Evolutionary conservation across 2,329 filamentous ascomycete genomes (phyloP), one percentile per base, ranked within the genome.

Genomic region (Gliomastix tumulicola): DNA sequence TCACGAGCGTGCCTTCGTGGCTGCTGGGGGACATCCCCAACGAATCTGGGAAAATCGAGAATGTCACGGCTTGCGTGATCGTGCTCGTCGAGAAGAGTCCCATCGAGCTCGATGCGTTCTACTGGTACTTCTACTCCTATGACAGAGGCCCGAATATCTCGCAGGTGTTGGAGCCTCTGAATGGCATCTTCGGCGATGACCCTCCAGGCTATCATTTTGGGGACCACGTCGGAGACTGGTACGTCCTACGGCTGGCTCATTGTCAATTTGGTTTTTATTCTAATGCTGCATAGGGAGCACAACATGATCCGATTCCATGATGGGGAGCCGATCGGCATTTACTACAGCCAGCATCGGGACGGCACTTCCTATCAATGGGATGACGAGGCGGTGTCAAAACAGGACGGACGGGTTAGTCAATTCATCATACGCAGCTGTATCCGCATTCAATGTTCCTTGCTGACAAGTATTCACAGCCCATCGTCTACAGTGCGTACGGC

Each of bases 41-140:
- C 25, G 41, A 25, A 3, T 22, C 23, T 8, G 52, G 52, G 12
- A 31, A 10, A 13, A 41, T 49, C 4, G 45, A 25, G 22, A 49
- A 53, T 15, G 42, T 49, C 6, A 55, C 52, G 6, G 38, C 52
- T 2, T 54, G 49, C 34, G 50, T 52, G 6, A 50, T 56, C 17
- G 37, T 56, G 15, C 33, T 56, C 4, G 46, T 54, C 1, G 47
- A 51, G 18, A 41, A 44, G 36, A 37, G 21, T 21, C 18, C 39
- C 6, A 27, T 28, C 2, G 42, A 48, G 7, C 5, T 51, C 2
- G 53, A 54, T 19, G 54, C 46, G 2, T 57, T 57, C 18, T 57
- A 48, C 41, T 57, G 55, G 21, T 57, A 57, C 38, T 57, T 57
- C 27, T 56, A 57, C 39, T 56, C 54, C 7, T 56, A 53, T 32